Base-by-base conservation (phyloP, 352 stramenopile species). In the Phytophthora melonis region DNA sequence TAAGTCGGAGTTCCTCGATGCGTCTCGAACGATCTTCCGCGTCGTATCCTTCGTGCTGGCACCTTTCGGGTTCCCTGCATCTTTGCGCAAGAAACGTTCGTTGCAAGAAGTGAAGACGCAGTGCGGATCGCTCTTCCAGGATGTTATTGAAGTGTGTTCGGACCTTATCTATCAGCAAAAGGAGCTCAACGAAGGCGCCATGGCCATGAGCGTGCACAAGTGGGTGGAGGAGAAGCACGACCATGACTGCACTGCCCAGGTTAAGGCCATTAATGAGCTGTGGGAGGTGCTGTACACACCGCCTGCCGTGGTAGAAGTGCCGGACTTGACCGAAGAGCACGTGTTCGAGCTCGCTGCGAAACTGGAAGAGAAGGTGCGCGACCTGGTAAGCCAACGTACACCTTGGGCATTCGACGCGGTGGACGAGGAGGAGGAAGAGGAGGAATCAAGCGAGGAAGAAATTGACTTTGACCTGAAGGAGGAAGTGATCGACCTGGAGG, bases 191-290 rank as follows among this genome's bases (percentile, higher is more conserved):
- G 89, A 96, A 86, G 88, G 88, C 34, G 83, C 83, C 7, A 96
- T 96, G 89, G 89, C 89, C 19, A 93, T 95, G 86, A 96, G 89
- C 45, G 88, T 94, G 43, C 89, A 96, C 77, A 93, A 92, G 61
- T 96, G 89, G 89, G 82, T 95, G 19, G 87, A 95, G 68, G 80
- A 93, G 39, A 82, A 85, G 55, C 81, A 79, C 45, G 87, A 96
- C 47, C 56, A 68, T 3, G 88, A 94, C 41, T 96, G 89, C 62
- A 83, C 75, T 7, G 67, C 78, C n/a, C 82, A 89, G 63, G 85
- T 96, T 53, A 89, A 89, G 30, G 75, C 78, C 34, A 94, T 96
- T 49, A 94, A 96, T 60, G 84, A 96, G 45, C 64, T 96, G 7
- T 87, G 88, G 66, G 70, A 87, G 10, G 74, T 81, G 18, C 59